Conservation (phyloP, 345 rosid species). For the Salix suchowensis region DNA sequence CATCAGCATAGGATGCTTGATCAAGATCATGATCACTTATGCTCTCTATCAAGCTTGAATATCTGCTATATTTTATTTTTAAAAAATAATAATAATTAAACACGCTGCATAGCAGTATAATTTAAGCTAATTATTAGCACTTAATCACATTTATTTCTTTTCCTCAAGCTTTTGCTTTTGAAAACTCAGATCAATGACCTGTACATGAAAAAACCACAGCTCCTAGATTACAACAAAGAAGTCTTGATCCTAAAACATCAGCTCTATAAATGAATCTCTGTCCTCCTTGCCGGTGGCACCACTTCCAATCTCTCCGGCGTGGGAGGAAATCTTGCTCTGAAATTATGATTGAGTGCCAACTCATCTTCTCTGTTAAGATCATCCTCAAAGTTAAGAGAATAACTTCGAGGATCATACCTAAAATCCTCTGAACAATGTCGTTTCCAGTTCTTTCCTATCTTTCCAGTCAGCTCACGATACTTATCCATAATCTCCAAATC, state of each 20-base stretch:
- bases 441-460: constrained; percentile 28
- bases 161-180: neutral
- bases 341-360: constrained; percentile 21
- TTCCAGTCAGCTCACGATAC: constrained; percentile 36
- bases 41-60: neutral
- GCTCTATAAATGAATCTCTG: neutral
- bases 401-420: constrained; percentile 61
- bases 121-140: neutral
- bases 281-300: neutral
- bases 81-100: neutral
- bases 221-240: neutral
- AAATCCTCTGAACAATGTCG: constrained; percentile 44
- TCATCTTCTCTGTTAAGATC: constrained; percentile 37
- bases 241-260: neutral
- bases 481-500: constrained; percentile 40
- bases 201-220: too few species aligned
- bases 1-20: too few species aligned
- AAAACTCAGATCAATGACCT: neutral
- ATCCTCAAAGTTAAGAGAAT: constrained; percentile 66
- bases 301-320: constrained; percentile 30
- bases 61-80: neutral
- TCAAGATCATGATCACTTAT: too few species aligned
- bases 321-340: constrained; percentile 51
- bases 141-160: neutral
- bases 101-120: neutral